These are phyloP conservation scores for Pisolithus marmoratus DNA, from an alignment of 768 basidiomycete genomes.

Conservation along the genomic window DNA sequence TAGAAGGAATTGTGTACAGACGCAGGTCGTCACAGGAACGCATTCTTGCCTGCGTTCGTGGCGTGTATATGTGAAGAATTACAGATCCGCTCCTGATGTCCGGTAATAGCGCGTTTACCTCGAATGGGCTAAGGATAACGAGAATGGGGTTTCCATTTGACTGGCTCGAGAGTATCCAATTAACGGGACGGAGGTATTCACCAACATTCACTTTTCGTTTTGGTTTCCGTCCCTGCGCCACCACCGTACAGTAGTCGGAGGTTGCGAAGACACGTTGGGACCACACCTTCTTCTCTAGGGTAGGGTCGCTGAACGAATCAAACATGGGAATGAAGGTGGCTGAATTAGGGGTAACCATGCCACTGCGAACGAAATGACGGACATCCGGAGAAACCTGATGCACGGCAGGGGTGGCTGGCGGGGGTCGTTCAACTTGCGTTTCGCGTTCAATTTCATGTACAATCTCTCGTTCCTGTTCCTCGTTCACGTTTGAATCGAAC, in stretches of 20 bases:
- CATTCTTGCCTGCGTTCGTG: constrained; percentile 30
- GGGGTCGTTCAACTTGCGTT: constrained; percentile 32
- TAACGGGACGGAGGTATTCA: constrained; percentile 33
- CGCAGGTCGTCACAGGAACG: constrained; percentile 30
- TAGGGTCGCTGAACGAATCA: constrained; percentile 5
- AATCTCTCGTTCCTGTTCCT: constrained; percentile 46
- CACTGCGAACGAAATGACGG: constrained; percentile 21
- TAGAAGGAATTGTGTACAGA: constrained; percentile 16
- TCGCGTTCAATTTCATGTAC: constrained; percentile 37
- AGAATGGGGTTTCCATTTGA: constrained; percentile 23
- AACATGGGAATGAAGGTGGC: constrained; percentile 16
- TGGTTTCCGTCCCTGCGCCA: neutral
- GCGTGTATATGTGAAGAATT: constrained; percentile 38
- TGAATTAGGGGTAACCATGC: constrained; percentile 14
- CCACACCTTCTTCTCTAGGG: constrained; percentile 17
- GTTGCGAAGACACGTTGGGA: constrained; percentile 11
- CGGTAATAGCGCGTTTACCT: constrained; percentile 35
- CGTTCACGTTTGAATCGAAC: constrained; percentile 26
- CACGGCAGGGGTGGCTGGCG: constrained; percentile 17
- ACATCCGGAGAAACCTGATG: constrained; percentile 26
- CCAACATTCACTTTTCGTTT: constrained; percentile 16
- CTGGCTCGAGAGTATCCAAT: constrained; percentile 39
- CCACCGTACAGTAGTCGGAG: constrained; percentile 10
- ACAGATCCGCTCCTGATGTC: constrained; percentile 29
- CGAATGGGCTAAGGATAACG: constrained; percentile 36